Base-by-base conservation (phyloP, 768 basidiomycete genomes). In the Phanerochaete sordida region DNA sequence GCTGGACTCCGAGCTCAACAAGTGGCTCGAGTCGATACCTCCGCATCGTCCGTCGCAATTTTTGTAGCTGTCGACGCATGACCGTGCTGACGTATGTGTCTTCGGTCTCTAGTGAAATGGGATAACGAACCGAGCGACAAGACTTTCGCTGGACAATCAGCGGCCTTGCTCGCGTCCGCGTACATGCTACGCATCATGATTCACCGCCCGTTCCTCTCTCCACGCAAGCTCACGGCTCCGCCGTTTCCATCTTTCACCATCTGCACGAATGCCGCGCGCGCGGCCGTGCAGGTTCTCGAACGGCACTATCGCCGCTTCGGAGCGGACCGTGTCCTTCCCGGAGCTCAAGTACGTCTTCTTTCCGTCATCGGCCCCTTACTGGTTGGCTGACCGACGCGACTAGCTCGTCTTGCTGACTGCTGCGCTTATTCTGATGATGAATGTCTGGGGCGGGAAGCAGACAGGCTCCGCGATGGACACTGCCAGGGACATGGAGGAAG, bases 141-240 rank as follows among this genome's bases (percentile, higher is more conserved):
- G 2, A 19, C 57, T 19, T 63, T 66, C 43, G 44, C 79, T 64
- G 60, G 69, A 31, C 75, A 78, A 58, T 75, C 74, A 3, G 75
- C 76, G 2, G 59, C 66, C 4, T 67, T 81, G 1, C 76, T 77
- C 59, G 62, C 72, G 2, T 61, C 71, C 12, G 83, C 79, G 68
- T 82, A 83, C 64, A 74, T 76, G n/a, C 62, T 72, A 15, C 76
- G 81, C 67, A 92, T 93, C 65, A 75, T 86, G 57, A 83, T 92
- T 52, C 91, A 93, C 69, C 79, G 91, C 47, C 87, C 89, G 2
- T 92, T 90, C 71, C 86, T 94, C 60, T 88, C 88, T 0, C 82
- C 84, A 1, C 74, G 79, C 39, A 83, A 84, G 57, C 79, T 78
- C 0, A 73, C 77, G 0, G 71, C 74, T n/a, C 54, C 73, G 4